Percentiles rank a stretch among this genome's conserved stretches.
phyloP scores from a whole-genome alignment of 768 basidiomycete genomes.

The Lentinula raphanica region DNA sequence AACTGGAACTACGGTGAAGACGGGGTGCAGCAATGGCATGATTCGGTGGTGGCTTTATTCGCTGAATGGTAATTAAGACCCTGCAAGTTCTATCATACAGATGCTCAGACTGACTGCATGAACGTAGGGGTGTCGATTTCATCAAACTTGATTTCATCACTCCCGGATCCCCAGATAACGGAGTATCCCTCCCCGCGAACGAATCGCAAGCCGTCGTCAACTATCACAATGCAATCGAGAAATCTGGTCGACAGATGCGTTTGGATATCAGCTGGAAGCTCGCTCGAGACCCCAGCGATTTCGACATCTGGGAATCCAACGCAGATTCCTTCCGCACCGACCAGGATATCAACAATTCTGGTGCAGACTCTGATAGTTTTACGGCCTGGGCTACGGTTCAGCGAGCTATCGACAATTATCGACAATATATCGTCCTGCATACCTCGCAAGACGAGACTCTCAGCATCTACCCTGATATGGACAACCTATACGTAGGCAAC shows the following conservation, averaged over 20 bases:
- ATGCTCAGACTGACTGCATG: not conserved
- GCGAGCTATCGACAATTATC: conserved; percentile 10
- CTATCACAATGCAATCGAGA: conserved; percentile 6
- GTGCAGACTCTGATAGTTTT: not conserved
- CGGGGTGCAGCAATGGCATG: conserved; percentile 10
- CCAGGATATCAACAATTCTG: conserved; percentile 11
- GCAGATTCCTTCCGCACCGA: conserved; percentile 11
- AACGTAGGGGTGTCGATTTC: conserved; percentile 9
- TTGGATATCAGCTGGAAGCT: conserved; percentile 11
- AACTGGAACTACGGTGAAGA: conserved; percentile 7
- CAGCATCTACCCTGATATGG: conserved; percentile 11
- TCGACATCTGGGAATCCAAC: conserved; percentile 4
- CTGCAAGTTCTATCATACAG: not conserved
- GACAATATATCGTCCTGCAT: conserved; percentile 8
- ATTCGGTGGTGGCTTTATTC: conserved; percentile 8
- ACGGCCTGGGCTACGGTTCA: conserved; percentile 9
- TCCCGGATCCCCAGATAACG: conserved; percentile 8
- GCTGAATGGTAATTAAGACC: conserved; percentile 5
- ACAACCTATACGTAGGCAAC: conserved; percentile 9
- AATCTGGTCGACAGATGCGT: conserved; percentile 7
- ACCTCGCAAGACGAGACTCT: conserved; percentile 3
- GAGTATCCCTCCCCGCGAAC: conserved; percentile 5
- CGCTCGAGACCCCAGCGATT: conserved; percentile 3
- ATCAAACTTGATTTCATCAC: conserved; percentile 12
- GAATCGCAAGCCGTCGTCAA: conserved; percentile 3